These are phyloP conservation scores for Echeveria elegans DNA, from an alignment of 164 flowering plant species.

Conservation along the genomic window DNA sequence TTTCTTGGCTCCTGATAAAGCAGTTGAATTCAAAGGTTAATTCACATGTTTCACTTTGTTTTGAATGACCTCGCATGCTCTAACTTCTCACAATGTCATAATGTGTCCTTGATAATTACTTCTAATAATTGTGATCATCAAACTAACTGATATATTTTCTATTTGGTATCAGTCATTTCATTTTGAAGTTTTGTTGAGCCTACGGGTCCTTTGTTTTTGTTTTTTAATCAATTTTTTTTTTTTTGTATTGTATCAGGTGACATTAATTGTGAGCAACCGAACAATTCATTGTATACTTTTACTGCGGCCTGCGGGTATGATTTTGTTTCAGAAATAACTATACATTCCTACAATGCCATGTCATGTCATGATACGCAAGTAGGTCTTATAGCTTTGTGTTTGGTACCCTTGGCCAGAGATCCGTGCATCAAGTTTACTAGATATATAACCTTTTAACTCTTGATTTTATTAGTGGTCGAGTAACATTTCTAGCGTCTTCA, in stretches of 20 bases:
- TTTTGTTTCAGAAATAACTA: neutral
- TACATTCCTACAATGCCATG: neutral
- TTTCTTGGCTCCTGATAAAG: constrained; percentile 79
- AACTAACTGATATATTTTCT: neutral
- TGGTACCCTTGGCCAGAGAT: neutral
- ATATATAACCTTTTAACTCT: neutral
- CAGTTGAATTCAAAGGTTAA: constrained; percentile 80
- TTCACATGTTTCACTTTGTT: neutral
- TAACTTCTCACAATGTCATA: neutral
- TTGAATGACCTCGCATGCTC: neutral
- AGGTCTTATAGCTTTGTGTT: neutral
- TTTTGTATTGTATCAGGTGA: constrained; percentile 52
- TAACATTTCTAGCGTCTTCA: neutral
- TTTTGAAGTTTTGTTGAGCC: neutral
- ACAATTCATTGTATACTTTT: constrained; percentile 91
- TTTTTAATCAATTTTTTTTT: neutral
- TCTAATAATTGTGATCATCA: neutral
- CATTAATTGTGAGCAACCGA: constrained; percentile 93
- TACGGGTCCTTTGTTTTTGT: neutral
- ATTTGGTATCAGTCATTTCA: neutral
- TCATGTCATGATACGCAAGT: neutral
- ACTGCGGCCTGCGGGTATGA: constrained; percentile 86
- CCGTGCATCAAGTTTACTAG: neutral
- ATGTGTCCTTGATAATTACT: neutral
- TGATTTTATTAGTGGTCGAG: neutral